Percentiles rank a stretch among this genome's conserved stretches.
These are phyloP conservation scores for Penicillium glabrum DNA, from an alignment of 2,329 filamentous ascomycete genomes.

Conservation along the genomic window DNA sequence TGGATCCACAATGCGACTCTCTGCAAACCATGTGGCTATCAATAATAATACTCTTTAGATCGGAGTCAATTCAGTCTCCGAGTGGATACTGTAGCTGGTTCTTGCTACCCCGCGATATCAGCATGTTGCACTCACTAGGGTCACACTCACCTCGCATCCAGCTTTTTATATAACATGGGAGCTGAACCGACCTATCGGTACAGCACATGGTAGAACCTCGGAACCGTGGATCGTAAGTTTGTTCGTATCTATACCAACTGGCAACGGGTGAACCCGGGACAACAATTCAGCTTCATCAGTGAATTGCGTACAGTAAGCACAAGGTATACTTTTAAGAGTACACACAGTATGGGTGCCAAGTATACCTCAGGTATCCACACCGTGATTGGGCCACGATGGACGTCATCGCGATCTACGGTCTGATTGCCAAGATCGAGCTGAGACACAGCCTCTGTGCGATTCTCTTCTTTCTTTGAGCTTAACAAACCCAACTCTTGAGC, in stretches of 20 bases:
- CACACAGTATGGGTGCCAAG: neutral
- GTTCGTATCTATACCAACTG: neutral
- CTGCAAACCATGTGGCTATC: neutral
- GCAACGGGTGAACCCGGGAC: neutral
- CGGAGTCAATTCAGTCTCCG: neutral
- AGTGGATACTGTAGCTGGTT: neutral
- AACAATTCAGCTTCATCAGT: neutral
- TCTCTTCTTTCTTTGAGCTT: neutral
- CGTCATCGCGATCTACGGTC: constrained; percentile 12
- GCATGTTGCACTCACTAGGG: neutral
- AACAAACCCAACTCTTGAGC: neutral
- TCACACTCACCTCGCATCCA: neutral
- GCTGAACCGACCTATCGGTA: neutral
- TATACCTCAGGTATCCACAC: neutral
- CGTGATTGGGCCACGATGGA: neutral
- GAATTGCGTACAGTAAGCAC: no score
- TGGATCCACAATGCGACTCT: constrained; percentile 15
- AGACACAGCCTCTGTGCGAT: constrained; percentile 1
- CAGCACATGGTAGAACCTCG: neutral
- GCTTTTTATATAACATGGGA: neutral
- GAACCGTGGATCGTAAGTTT: neutral
- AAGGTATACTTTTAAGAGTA: no score
- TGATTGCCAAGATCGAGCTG: constrained; percentile 15
- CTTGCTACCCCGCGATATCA: neutral
- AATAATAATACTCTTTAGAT: neutral